Percentiles rank a stretch among this genome's conserved stretches.
phyloP scores from a whole-genome alignment of 1,284 basidiomycete genomes.

The Chalciporus sp. region DNA sequence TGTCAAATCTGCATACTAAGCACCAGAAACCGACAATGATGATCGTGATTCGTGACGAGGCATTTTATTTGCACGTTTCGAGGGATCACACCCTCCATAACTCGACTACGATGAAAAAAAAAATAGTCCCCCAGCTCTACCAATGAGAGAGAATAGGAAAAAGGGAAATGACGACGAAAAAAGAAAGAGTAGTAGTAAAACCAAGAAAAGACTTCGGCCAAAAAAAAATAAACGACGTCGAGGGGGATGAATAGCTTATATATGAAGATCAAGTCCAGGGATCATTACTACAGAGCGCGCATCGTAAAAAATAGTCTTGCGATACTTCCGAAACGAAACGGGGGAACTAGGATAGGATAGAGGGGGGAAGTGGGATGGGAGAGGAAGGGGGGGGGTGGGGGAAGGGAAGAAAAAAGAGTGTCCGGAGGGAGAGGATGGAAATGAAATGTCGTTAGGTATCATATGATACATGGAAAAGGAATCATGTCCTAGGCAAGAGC shows the following conservation, averaged over 20 bases:
- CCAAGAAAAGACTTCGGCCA: neutral
- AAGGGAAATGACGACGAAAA: neutral
- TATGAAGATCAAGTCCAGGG: neutral
- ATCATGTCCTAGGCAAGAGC: conserved; percentile 5
- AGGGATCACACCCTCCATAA: neutral
- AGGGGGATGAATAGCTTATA: conserved; percentile 2
- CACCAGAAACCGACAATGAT: too few relatives aligned
- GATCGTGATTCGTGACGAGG: neutral
- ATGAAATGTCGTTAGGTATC: conserved; percentile 12
- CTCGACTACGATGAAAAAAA: neutral
- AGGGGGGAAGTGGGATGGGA: neutral
- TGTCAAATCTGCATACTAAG: too few relatives aligned
- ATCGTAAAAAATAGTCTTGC: neutral
- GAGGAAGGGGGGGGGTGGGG: conserved; percentile 5
- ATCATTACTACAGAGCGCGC: conserved; percentile 3
- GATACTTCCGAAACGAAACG: neutral
- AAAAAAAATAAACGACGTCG: neutral
- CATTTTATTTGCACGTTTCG: neutral
- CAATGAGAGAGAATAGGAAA: too few relatives aligned
- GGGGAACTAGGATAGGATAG: conserved; percentile 10
- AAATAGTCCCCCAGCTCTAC: neutral
- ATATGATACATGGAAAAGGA: conserved; percentile 7
- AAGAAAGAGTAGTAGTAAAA: neutral
- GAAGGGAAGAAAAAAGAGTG: conserved; percentile 3
- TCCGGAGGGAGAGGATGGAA: neutral